Base-by-base conservation (phyloP, 805 yeast genomes). In the Starmerella etchellsii region DNA sequence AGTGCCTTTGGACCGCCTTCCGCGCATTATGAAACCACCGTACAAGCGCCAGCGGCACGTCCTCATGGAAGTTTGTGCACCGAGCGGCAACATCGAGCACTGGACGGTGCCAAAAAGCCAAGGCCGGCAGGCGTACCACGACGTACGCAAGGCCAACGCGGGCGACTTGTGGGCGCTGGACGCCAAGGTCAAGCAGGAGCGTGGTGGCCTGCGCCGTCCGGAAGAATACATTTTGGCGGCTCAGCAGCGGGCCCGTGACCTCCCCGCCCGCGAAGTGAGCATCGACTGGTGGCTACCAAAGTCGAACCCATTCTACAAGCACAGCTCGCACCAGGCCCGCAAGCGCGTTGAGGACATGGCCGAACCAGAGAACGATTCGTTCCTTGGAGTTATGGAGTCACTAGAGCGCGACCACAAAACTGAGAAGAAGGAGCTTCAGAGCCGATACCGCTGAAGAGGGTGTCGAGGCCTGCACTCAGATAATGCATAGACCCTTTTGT, bases 141-240 rank as follows among this genome's bases (percentile, higher is more conserved):
- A 91, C 63, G 95, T 95, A 0, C 69, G 96, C 41, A 88, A 91
- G 58, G 73, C 83, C 0, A 60, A 60, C n/a, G 71, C 73, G 55
- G 95, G 95, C 19, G 98, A 91, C 57, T 61, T 78, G 39, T 91
- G 97, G 98, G 78, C 81, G 0, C 59, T 76, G 30, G 81, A 70
- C 27, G 76, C 76, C 2, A 80, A 79, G 56, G 65, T 73, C 2
- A 68, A 66, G 23, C 61, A 57, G 36, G 26, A 18, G 5, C 49
- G 63, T n/a, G 61, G 60, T 14, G 42, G 42, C 4, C 27, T 39
- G 10, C 38, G 61, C 60, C 4, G 15, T 45, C 16, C 13, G 18
- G 11, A 35, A 20, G 19, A 22, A 11, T 6, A 6, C 3, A 18
- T 10, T 13, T 10, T 10, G 8, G 14, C 4, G 16, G 24, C 32